Percentiles rank a stretch among this genome's conserved stretches.
Conservation (phyloP, 2,329 filamentous ascomycete genomes). For the Alternaria gansuensis region DNA sequence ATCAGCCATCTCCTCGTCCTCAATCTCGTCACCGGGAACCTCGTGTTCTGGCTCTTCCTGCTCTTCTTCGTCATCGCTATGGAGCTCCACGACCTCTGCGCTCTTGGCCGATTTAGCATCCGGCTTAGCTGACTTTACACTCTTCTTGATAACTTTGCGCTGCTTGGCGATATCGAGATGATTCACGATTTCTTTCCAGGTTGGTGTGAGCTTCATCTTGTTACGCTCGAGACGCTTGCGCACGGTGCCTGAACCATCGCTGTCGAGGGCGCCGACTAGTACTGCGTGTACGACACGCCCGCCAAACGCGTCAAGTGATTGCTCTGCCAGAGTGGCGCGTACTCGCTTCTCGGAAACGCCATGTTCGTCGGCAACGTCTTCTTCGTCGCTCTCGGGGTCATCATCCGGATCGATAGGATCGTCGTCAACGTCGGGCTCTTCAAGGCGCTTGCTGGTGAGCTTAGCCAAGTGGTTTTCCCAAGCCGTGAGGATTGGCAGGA, state of each 20-base stretch:
- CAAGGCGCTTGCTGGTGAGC: slow-evolving; percentile 49
- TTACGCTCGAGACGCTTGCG: slow-evolving; percentile 79
- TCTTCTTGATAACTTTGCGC: slow-evolving; percentile 47
- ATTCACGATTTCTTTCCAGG: slow-evolving; percentile 83
- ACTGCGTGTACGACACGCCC: slow-evolving; percentile 85
- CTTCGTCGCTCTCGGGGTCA: slow-evolving; percentile 68
- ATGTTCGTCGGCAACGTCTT: slow-evolving; percentile 55
- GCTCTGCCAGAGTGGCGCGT: slow-evolving; percentile 79
- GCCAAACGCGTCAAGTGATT: slow-evolving; percentile 84
- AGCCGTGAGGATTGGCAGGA: slow-evolving; percentile 79
- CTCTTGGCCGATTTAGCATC: slow-evolving; percentile 56
- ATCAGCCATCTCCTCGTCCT: slow-evolving; percentile 55
- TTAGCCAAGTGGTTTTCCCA: slow-evolving; percentile 72
- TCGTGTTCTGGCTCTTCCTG: slow-evolving; percentile 31
- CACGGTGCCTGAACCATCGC: slow-evolving; percentile 61
- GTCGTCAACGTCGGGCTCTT: slow-evolving; percentile 70
- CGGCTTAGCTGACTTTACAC: slow-evolving; percentile 45
- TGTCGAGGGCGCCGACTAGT: slow-evolving; percentile 76
- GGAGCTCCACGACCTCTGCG: slow-evolving; percentile 47
- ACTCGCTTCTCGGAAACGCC: slow-evolving; percentile 64
- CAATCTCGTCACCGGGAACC: slow-evolving; percentile 41
- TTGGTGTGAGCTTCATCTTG: slow-evolving; percentile 78
- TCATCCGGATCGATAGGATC: slow-evolving; percentile 73
- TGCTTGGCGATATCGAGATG: slow-evolving; percentile 73
- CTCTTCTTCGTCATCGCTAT: slow-evolving; percentile 48